Evolutionary conservation across 2,329 filamentous ascomycete species (phyloP), one percentile per base, ranked within the genome.

Genomic region (Penicillium sp.): DNA sequence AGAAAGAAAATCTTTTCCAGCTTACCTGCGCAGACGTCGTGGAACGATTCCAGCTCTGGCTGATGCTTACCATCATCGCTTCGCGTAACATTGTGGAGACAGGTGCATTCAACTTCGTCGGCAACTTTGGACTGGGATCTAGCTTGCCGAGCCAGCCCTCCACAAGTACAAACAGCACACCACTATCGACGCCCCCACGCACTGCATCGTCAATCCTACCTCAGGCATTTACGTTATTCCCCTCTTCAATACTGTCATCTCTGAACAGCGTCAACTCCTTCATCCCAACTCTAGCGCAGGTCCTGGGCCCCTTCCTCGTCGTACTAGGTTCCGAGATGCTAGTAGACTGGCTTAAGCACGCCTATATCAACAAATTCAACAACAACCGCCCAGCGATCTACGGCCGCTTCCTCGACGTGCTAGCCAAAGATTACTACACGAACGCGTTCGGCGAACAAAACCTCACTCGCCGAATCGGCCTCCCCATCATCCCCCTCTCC

Each of bases 281-380:
- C 51, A 67, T 77, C 1, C 74, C 76, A 7, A 73, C 70, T 1
- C 50, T 78, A 0, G 91, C 90, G 9, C 92, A 97, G 69, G 89
- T 99, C 0, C 78, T 99, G 4, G 92, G 91, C 0, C 95, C 94
- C 0, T 99, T 99, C 63, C 76, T 99, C 11, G 86, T 99, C 7
- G 95, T 99, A 0, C 83, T 99, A 7, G 93, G 92, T 1, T 96
- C 91, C 59, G 94, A 99, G 75, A 97, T 97, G 87, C 77, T 96
- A 8, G 94, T 99, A 2, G 94, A 99, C 74, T 92, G 90, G 84
- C 84, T 97, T 71, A 99, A 99, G 73, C 95, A 99, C 69, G 91
- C 91, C 19, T 99, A 97, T 70, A 95, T 99, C 70, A 92, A 87
- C 70, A 99, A 99, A 70, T 99, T 99, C 78, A 99, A 99, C 79